Evolutionary conservation across 1,284 basidiomycete genomes (phyloP), one percentile per base, ranked within the genome.

Genomic region (Laetiporus sulphureus): DNA sequence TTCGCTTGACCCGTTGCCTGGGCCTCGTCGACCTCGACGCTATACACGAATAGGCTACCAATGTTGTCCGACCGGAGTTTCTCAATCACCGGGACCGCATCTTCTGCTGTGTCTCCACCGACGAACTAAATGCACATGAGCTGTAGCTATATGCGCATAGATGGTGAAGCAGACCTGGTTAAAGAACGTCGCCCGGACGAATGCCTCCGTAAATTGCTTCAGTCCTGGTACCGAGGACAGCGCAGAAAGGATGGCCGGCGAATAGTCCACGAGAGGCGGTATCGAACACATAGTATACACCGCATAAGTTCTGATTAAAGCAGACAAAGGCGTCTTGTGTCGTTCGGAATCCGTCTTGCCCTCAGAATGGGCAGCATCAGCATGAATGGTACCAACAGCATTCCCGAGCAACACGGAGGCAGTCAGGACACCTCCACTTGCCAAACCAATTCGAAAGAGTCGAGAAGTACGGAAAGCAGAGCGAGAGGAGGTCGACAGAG

Each of bases 101-200:
- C 81, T 23, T 76, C 71, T 0, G 84, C 83, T 0, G 84, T 83
- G 47, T 95, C 91, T 4, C 87, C 91, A 1, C 91, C 90, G 5
- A 94, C 91, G 54, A 96, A 96, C 79, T 91, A 58, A 12, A n/a
- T n/a, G n/a, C n/a, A n/a, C n/a, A n/a, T n/a, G n/a, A n/a, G n/a
- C n/a, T n/a, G n/a, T n/a, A n/a, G n/a, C n/a, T n/a, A n/a, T n/a
- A n/a, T n/a, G n/a, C n/a, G n/a, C n/a, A n/a, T n/a, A n/a, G n/a
- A n/a, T n/a, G n/a, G n/a, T n/a, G n/a, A n/a, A 5, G 57, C 71
- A 22, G 49, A 83, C 84, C 62, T 91, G 88, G 36, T 76, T 69
- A 58, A 94, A 96, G 68, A 96, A 96, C 2, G 93, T 95, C 21
- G 71, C 64, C 33, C 89, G 72, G 8, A 95, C 83, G 45, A 89